These are phyloP conservation scores for Russula sp. DNA, from an alignment of 768 basidiomycete genomes.

Conservation along the genomic window DNA sequence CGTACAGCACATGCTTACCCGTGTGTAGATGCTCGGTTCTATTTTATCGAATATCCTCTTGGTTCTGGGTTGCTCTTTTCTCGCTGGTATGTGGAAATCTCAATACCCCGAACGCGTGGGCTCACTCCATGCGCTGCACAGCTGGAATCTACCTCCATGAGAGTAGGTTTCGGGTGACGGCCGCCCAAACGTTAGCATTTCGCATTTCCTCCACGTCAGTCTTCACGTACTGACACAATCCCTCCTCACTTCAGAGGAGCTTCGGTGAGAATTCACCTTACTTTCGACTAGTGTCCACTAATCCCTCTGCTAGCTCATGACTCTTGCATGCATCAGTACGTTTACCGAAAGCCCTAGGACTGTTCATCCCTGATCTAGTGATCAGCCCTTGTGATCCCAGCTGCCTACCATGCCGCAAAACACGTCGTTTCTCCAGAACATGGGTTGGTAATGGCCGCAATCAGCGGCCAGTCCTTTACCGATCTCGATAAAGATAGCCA, in stretches of 20 bases:
- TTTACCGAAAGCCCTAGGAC: conserved; percentile 9
- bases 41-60: conserved; percentile 86
- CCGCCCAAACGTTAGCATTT: conserved; percentile 71
- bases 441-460: neutral
- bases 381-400: conserved; percentile 78
- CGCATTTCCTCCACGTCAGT: neutral
- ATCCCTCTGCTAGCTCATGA: conserved; percentile 54
- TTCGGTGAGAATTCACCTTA: conserved; percentile 10
- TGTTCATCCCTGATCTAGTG: neutral
- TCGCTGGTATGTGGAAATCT: conserved; percentile 49
- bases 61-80: conserved; percentile 86
- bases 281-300: conserved; percentile 1
- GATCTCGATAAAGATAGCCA: conserved; percentile 24
- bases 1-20: conserved; percentile 1
- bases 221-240: neutral
- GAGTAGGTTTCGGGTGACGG: conserved; percentile 71
- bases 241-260: conserved; percentile 9
- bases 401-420: conserved; percentile 63
- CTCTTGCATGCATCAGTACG: conserved; percentile 77
- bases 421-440: neutral
- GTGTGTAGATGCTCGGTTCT: conserved; percentile 72
- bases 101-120: neutral
- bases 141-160: conserved; percentile 62
- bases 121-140: conserved; percentile 22
- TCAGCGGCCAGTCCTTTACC: conserved; percentile 19